Conservation (phyloP, 441 rosid species). For the Arabidopsis lyrata region DNA sequence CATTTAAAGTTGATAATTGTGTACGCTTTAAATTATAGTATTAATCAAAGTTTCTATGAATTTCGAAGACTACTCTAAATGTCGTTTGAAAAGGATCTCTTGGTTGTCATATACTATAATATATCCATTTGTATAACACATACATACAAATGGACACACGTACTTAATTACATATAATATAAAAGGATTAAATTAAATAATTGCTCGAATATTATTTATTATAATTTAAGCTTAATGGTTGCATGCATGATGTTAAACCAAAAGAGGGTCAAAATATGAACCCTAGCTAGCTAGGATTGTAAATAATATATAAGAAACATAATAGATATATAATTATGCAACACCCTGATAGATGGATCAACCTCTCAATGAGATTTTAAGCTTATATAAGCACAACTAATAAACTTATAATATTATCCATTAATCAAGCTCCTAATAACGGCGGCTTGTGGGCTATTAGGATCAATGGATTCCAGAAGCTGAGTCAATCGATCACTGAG, state of each 20-base stretch:
- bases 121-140: background rate
- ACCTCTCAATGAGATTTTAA: slow-evolving; percentile 27
- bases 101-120: background rate
- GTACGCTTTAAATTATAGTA: background rate
- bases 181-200: slow-evolving; percentile 4
- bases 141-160: slow-evolving; percentile 10
- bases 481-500: slow-evolving; percentile 88
- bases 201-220: slow-evolving; percentile 20
- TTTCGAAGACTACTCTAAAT: background rate
- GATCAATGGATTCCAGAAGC: slow-evolving; percentile 82
- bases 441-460: slow-evolving; percentile 90
- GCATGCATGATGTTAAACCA: slow-evolving; percentile 35
- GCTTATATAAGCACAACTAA: slow-evolving; percentile 26
- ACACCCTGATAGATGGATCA: slow-evolving; percentile 23
- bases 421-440: slow-evolving; percentile 86
- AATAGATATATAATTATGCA: slow-evolving; percentile 25
- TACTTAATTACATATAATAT: background rate
- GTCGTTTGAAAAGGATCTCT: background rate
- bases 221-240: slow-evolving; percentile 31
- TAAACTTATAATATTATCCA: slow-evolving; percentile 43
- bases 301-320: slow-evolving; percentile 25
- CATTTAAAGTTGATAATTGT: background rate
- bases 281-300: slow-evolving; percentile 30
- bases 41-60: background rate
- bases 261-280: slow-evolving; percentile 37